Evolutionary conservation across 495 filamentous ascomycete species (phyloP).

Genomic region (Penicillium paxilli): DNA sequence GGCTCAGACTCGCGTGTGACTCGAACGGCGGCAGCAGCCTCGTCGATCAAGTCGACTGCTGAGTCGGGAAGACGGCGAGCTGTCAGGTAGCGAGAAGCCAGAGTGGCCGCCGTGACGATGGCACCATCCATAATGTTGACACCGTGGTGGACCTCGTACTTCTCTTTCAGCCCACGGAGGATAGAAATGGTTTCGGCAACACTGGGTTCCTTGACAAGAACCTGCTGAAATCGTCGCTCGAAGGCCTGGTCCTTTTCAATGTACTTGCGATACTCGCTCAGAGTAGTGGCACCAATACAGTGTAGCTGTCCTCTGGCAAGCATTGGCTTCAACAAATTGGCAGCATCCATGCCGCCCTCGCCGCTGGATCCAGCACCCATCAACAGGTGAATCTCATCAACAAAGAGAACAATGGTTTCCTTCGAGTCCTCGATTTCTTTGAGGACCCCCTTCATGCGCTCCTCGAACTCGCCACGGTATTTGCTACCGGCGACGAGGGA

Average conservation of each 20-base stretch:
- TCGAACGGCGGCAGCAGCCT: conserved; percentile 90
- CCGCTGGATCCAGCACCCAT: conserved; percentile 95
- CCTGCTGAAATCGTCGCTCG: conserved; percentile 97
- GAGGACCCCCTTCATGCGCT: conserved; percentile 96
- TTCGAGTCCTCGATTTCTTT: conserved; percentile 97
- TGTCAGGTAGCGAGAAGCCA: conserved; percentile 90
- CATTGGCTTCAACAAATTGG: conserved; percentile 97
- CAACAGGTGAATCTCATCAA: conserved; percentile 96
- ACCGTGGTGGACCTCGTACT: conserved; percentile 97
- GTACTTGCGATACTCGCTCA: conserved; percentile 96
- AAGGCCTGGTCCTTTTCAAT: conserved; percentile 98
- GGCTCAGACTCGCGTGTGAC: conserved; percentile 95
- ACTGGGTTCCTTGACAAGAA: conserved; percentile 88
- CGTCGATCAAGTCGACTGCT: conserved; percentile 93
- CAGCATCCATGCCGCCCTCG: conserved; percentile 98
- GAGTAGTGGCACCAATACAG: conserved; percentile 95
- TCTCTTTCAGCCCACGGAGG: conserved; percentile 92
- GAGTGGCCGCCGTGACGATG: conserved; percentile 84
- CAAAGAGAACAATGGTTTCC: conserved; percentile 95
- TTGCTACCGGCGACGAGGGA: conserved; percentile 95
- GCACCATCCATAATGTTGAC: conserved; percentile 93
- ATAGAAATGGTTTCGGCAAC: conserved; percentile 93
- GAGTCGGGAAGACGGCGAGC: conserved; percentile 90
- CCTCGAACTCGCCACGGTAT: conserved; percentile 96
- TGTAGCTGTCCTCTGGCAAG: conserved; percentile 93